These are phyloP conservation scores for Coemansia sp. DNA, from an alignment of 192 early-diverging fungal genomes.

Conservation along the genomic window DNA sequence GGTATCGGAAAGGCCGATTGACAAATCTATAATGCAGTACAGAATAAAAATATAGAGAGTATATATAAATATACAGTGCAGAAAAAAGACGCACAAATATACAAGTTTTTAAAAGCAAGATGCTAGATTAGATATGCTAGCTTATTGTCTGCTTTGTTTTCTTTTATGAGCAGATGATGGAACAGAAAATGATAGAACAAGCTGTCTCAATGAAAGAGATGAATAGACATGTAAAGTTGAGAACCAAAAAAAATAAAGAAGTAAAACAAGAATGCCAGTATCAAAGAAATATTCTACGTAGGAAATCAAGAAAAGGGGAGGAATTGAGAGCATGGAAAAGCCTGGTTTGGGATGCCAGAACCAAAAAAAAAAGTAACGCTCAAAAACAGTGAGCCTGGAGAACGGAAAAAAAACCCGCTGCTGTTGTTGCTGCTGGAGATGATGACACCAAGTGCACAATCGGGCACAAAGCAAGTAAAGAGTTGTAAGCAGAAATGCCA, in stretches of 20 bases:
- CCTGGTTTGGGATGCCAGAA: background rate
- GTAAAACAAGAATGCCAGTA: slow-evolving; percentile 1
- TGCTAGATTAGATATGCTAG: too few species aligned
- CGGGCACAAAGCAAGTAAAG: slow-evolving; percentile 2
- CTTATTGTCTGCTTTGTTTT: too few species aligned
- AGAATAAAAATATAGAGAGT: background rate
- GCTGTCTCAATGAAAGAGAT: background rate
- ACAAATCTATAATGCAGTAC: slow-evolving; percentile 7
- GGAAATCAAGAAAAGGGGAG: background rate
- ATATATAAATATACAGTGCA: background rate
- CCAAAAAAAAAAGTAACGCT: background rate
- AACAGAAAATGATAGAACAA: background rate
- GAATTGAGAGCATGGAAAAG: background rate
- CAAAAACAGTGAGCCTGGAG: background rate
- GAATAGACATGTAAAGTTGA: background rate
- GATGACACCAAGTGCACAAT: slow-evolving; percentile 7
- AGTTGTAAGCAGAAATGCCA: slow-evolving; percentile 9
- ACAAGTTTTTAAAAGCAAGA: background rate
- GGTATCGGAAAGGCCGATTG: slow-evolving; percentile 3
- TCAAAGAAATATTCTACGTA: background rate
- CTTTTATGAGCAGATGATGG: background rate
- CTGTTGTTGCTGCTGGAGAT: background rate
- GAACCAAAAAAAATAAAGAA: background rate
- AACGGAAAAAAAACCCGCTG: background rate
- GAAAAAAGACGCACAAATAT: background rate